Percentiles rank a stretch among this genome's conserved stretches.
Evolutionary conservation across 1,284 basidiomycete genomes (phyloP).

Genomic region (Meira miltonrushii): DNA sequence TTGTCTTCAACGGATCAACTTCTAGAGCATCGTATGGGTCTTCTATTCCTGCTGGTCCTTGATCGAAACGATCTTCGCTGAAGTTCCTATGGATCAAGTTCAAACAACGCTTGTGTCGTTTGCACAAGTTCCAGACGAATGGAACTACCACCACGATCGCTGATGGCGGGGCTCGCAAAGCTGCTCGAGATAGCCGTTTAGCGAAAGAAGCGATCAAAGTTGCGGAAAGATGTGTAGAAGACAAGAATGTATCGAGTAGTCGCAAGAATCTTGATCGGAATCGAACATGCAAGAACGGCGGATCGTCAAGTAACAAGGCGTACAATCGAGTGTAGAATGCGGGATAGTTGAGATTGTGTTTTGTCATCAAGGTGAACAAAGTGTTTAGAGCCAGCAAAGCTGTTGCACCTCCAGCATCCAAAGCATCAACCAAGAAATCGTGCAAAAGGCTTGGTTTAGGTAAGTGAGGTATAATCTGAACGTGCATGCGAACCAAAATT

Average conservation of each 20-base stretch:
- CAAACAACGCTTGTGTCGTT: constrained; percentile 86
- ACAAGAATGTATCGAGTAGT: constrained; percentile 80
- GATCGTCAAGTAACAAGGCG: constrained; percentile 61
- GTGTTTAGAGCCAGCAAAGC: constrained; percentile 87
- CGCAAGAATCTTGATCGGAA: constrained; percentile 93
- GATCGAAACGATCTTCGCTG: constrained; percentile 39
- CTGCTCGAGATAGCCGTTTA: constrained; percentile 80
- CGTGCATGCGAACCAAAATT: constrained; percentile 73
- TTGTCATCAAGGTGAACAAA: constrained; percentile 81
- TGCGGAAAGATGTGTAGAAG: constrained; percentile 84
- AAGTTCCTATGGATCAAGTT: constrained; percentile 70
- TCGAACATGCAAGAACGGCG: constrained; percentile 78
- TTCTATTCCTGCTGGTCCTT: constrained; percentile 32
- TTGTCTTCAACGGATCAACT: constrained; percentile 68
- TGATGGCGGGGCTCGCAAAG: constrained; percentile 78
- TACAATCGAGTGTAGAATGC: constrained; percentile 93
- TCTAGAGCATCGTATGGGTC: constrained; percentile 65
- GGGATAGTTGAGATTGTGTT: constrained; percentile 94
- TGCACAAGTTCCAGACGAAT: constrained; percentile 90
- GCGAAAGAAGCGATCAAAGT: constrained; percentile 87
- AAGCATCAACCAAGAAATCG: constrained; percentile 86
- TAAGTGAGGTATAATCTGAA: constrained; percentile 76
- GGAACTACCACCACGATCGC: constrained; percentile 86
- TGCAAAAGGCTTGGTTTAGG: constrained; percentile 70
- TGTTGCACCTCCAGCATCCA: constrained; percentile 66